These are phyloP conservation scores for Dictyostelium discoideum DNA, from an alignment of 78 protist species.

Conservation along the genomic window DNA sequence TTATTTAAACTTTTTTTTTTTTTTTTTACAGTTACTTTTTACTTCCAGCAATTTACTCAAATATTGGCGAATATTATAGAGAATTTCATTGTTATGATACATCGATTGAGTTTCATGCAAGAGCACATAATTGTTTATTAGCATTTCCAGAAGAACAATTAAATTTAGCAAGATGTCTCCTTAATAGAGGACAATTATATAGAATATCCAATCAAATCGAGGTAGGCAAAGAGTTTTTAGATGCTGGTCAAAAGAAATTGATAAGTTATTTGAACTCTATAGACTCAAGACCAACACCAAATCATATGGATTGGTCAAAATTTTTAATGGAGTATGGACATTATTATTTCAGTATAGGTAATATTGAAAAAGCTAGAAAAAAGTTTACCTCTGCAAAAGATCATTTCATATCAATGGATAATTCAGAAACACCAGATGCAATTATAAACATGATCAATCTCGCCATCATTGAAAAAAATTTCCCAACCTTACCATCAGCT, in stretches of 20 bases:
- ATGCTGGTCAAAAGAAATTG: background rate
- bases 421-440: constrained; percentile 36
- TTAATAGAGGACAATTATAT: constrained; percentile 46
- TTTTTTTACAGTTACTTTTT: background rate
- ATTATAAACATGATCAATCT: constrained; percentile 32
- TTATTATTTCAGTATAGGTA: constrained; percentile 2
- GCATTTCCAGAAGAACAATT: background rate
- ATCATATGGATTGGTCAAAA: constrained; percentile 67
- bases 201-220: constrained; percentile 14
- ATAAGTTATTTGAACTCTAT: background rate
- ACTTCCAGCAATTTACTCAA: constrained; percentile 41
- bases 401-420: constrained; percentile 7
- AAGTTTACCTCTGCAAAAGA: constrained; percentile 19
- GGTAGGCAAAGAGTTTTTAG: background rate
- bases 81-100: constrained; percentile 4
- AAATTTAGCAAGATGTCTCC: constrained; percentile 26
- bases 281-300: background rate
- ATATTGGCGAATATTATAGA: constrained; percentile 50
- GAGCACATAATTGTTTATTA: constrained; percentile 17
- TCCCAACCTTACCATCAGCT: background rate
- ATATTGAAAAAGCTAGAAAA: background rate
- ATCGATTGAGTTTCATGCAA: constrained; percentile 25
- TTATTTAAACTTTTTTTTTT: background rate
- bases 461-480: background rate
- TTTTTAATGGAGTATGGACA: constrained; percentile 48